Base-by-base conservation (phyloP, 495 filamentous ascomycete genomes). In the Tuber indicum region DNA sequence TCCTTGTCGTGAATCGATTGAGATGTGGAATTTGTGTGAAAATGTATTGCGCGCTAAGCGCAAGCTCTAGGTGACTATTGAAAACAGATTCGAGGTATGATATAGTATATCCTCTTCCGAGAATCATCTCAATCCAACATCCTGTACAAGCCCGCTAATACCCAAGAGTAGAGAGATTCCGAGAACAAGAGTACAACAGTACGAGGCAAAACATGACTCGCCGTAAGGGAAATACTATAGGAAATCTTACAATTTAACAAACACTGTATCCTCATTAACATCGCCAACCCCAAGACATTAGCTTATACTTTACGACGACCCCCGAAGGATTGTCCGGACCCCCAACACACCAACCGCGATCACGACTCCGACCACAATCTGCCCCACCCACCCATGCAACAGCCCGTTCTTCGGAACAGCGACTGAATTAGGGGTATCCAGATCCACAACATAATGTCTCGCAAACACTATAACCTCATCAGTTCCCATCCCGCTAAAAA, bases 391-490 rank as follows among this genome's bases (percentile, higher is more conserved):
- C 1, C 42, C 19, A 5, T 39, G 43, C 16, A 36, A 12, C 19
- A 47, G 10, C 23, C 19, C 4, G n/a, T 41, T n/a, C 44, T 10
- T 42, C 2, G 21, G 42, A 26, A n/a, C 0, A 7, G n/a, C 70
- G 12, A n/a, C 19, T 16, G 47, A 12, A 42, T 7, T 74, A 1
- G 39, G 41, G 12, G 46, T 21, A 1, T 43, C 58, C 10, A 26
- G 8, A 43, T 79, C 75, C 1, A 73, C 52, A 32, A 83, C 46
- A 39, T 82, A 83, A 6, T 80, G 79, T 9, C 79, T 74, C 1
- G 82, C 77, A 43, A 83, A 83, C 17, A 83, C 78, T 80, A 42
- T 39, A 26, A 9, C 9, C 23, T 4, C 16, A 44, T 78, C 16
- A 79, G 45, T 17, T 16, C 46, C 1, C 23, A 19, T 17, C 10